Base-by-base conservation (phyloP, 805 yeast species). In the Kluyveromyces lactis region DNA sequence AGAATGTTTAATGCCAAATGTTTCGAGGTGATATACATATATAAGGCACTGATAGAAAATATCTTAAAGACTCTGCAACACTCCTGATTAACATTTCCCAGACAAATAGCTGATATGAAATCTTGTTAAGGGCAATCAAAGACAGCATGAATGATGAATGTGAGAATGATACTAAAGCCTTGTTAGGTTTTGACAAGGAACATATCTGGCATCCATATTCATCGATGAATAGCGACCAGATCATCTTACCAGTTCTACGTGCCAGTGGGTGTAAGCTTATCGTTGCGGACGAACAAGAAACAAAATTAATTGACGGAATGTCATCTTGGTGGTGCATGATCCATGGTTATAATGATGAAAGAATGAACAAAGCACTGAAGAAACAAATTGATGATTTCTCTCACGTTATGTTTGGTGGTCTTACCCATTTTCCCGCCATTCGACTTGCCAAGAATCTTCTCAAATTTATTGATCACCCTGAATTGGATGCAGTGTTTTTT, bases 201-300 rank as follows among this genome's bases (percentile, higher is more conserved):
- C 58, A 56, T 38, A 39, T 58, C 26, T 58, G 63, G 62, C 63
- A 58, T 44, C 63, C 61, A 6, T 56, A 56, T 39, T 53, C 63
- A 2, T 56, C 63, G 1, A 40, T 58, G 41, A 32, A 34, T 1
- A 38, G 47, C 5, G 60, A 61, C 4, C 41, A 50, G 21, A 42
- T 47, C 1, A 55, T 53, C 10, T 52, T 44, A 33, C 57, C 52
- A 6, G 55, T 56, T 8, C 41, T 43, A 8, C 44, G 50, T 4
- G 58, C 60, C 2, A 18, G 38, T 6, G 60, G 57, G 3, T 49
- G 50, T 21, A 47, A 45, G 4, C 40, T 55, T 9, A 49, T 48
- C 7, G 39, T 49, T 26, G 39, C 40, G 15, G 38, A 29, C 2
- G 31, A 40, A 4, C 33, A 42, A 23, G 47, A 47, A 11, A 29